Base-by-base conservation (phyloP, 1,284 basidiomycete species). In the Wallemia hederae region DNA sequence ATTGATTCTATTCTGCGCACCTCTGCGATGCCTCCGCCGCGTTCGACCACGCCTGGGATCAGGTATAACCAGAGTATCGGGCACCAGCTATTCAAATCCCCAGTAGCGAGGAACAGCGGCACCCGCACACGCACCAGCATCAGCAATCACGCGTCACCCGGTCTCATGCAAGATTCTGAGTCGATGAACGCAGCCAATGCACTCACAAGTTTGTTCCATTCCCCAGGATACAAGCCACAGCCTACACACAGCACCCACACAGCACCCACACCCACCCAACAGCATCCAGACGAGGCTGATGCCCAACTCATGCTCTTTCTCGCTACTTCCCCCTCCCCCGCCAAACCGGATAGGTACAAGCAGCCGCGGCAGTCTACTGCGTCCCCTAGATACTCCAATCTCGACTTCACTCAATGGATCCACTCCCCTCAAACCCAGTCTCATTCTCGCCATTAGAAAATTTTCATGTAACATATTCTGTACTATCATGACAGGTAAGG, bases 251-350 rank as follows among this genome's bases (percentile, higher is more conserved):
- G n/a, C n/a, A n/a, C 29, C 29, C 29, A 31, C 29, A 31, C 29
- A 31, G 22, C 39, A 49, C 39, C 39, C 11, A 14, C 39, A 22
- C 5, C 5, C 22, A 22, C 39, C 5, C 11, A 22, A n/a, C n/a
- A n/a, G 19, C 19, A 58, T 28, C 27, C 56, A 58, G 56, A 27
- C 25, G 56, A 58, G 24, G 19, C 24, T 5, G 56, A 58, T 22
- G 56, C 56, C 17, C 56, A 58, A 24, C 56, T 58, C 15, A 58
- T 58, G 56, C 25, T 58, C 19, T 58, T 58, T 24, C 56, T 58
- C 11, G 56, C 56, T 25, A 58, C 56, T 15, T 58, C 56, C 19
- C 56, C 56, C 9, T 58, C 56, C 15, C 56, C 56, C 7, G 56
- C 56, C 5, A 49, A 49, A 49, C 39, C 39, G 22, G 39, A 49